Percentiles rank a stretch among this genome's conserved stretches.
Conservation (phyloP, 2,329 filamentous ascomycete species). For the Microsporum ferrugineum region DNA sequence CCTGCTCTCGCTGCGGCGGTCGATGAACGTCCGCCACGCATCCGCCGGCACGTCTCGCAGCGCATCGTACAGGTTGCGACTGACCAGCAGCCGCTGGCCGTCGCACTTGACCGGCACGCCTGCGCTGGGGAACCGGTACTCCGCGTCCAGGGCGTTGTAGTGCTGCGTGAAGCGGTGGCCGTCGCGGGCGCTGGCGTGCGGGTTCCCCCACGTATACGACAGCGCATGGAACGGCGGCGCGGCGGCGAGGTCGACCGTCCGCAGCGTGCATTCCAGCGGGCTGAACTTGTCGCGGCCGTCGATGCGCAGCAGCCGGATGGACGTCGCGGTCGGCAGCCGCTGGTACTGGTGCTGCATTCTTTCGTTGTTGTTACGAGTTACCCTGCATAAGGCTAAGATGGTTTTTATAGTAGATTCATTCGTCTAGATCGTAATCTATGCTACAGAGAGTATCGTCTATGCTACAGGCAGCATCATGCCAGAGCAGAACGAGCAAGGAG, state of each 20-base stretch:
- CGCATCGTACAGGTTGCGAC: constrained; percentile 8
- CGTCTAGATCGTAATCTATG: no score
- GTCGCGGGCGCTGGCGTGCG: constrained; percentile 1
- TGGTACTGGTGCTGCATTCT: background rate
- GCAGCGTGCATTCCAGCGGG: constrained; percentile 5
- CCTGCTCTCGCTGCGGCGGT: constrained; percentile 1
- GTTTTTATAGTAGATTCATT: no score
- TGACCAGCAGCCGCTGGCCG: constrained; percentile 5
- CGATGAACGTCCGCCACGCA: constrained; percentile 7
- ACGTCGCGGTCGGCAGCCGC: constrained; percentile 4
- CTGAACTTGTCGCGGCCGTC: background rate
- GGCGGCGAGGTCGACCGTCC: constrained; percentile 7
- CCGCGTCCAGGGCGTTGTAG: constrained; percentile 5
- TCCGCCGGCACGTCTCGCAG: constrained; percentile 5
- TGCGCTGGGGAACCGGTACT: background rate
- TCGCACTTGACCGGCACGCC: constrained; percentile 6
- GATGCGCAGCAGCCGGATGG: constrained; percentile 9
- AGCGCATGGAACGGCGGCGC: constrained; percentile 9
- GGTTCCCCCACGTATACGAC: constrained; percentile 13
- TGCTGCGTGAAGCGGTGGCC: constrained; percentile 1
- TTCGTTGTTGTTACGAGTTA: no score
- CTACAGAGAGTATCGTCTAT: no score
- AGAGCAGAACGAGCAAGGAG: background rate
- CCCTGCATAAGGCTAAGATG: no score
- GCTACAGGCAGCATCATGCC: no score